Base-by-base conservation (phyloP, 2,329 filamentous ascomycete genomes). In the Fusarium setosum region DNA sequence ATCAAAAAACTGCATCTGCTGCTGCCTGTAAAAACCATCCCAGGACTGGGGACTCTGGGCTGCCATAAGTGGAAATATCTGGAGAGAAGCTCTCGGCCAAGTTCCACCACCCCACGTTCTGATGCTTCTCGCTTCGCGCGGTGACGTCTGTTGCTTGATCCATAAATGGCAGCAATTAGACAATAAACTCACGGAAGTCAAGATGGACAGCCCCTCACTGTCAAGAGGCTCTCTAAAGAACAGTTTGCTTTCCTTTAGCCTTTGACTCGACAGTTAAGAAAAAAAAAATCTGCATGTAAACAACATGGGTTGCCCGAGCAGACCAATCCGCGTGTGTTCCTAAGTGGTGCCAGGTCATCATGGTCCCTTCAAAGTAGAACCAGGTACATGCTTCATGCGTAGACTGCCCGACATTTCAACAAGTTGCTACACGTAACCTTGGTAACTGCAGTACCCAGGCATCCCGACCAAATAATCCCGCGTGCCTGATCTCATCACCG, bases 61-160 rank as follows among this genome's bases (percentile, higher is more conserved):
- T 67, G 60, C 64, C 56, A 15, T 13, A 65, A 58, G 20, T 61
- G 60, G 64, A 68, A 67, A 67, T 57, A 67, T 61, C 31, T 48
- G 13, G 63, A 67, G 64, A 67, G 51, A 44, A 49, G 31, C 37
- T 15, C 17, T 50, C 42, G n/a, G n/a, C n/a, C 20, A 23, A 20
- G 48, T 50, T 23, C 41, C 35, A 56, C 18, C 51, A 59, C 51
- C 60, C 53, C 54, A 55, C 53, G 56, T 62, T 69, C 61, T 56
- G 48, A 44, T 29, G 41, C 41, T 18, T 23, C 23, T 56, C 48
- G 40, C 23, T 57, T 35, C 40, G 15, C 40, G 15, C 31, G 38
- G 52, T 59, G 61, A 65, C 62, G 59, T 62, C 35, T 60, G 23
- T 31, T 42, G 18, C n/a, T 47, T 41, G 17, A 45, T 20, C 50